A percentile compares a stretch with the other conserved stretches of the same genome.
Evolutionary conservation across 164 flowering plant genomes (phyloP).

Genomic region (Tinospora cordifolia): DNA sequence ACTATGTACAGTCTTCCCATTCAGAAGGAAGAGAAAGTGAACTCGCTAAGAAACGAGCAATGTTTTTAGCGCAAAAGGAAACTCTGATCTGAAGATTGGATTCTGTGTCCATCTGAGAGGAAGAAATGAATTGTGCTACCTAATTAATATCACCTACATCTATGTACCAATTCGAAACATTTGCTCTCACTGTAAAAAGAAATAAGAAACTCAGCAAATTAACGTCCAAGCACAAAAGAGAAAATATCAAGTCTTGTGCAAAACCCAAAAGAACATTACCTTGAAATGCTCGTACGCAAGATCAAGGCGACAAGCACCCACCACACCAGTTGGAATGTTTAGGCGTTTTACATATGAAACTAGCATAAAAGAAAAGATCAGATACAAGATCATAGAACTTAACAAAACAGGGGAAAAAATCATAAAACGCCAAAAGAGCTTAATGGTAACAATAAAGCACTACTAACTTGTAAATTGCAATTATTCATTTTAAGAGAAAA

Average conservation of each 20-base stretch:
- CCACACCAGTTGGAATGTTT: slow-evolving; percentile 90
- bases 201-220: background rate
- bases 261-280: slow-evolving; percentile 32
- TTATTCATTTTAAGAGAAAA: too few relatives aligned
- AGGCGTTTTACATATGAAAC: slow-evolving; percentile 83
- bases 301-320: slow-evolving; percentile 95
- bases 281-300: slow-evolving; percentile 92
- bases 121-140: background rate
- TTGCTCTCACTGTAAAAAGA: background rate
- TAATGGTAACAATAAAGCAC: background rate
- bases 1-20: background rate
- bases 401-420: background rate
- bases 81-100: background rate
- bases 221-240: background rate
- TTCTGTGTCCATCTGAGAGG: background rate
- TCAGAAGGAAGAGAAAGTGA: background rate
- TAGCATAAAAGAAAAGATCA: slow-evolving; percentile 22
- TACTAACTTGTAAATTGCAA: too few relatives aligned
- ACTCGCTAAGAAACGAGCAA: background rate
- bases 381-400: slow-evolving; percentile 2
- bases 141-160: background rate
- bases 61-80: background rate
- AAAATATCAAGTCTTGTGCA: background rate
- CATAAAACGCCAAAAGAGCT: background rate
- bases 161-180: background rate